Base-by-base conservation (phyloP, 495 filamentous ascomycete genomes). In the Aspergillus nanangensis region DNA sequence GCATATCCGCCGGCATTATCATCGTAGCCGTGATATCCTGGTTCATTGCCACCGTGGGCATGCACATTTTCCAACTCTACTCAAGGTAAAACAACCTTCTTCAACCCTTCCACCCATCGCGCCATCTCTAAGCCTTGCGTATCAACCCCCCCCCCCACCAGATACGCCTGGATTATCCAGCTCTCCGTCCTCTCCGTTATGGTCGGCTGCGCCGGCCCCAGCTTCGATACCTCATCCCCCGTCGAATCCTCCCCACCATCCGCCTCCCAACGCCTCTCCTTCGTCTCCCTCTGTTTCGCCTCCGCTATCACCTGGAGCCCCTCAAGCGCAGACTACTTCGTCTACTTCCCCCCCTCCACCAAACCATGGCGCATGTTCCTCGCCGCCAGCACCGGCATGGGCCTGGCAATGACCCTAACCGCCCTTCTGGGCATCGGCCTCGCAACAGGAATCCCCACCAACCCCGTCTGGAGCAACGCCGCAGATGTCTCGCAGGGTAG, bases 401-500 rank as follows among this genome's bases (percentile, higher is more conserved):
- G 61, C 2, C 45, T 77, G 3, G 70, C 76, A 36, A 67, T 77
- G 38, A 63, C 64, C 11, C 72, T 83, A 38, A 76, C 77, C 21
- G 78, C 81, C 45, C 42, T 86, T 20, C 60, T 87, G 15, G 85
- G 84, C 5, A 74, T 85, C 14, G 85, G 85, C 0, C 74, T 89
- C 4, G 82, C 66, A 3, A 79, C 76, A 0, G 84, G 83, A 10
- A 67, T 79, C 3, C 32, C 61, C 1, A 69, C 64, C 3, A 72
- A 79, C 49, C 39, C 65, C 0, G 50, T 51, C 2, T 85, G 80
- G 79, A 53, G 52, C 0, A 64, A 57, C 2, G 83, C 82, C 7
- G 77, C 78, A 18, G 56, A 57, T 5, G 63, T 69, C 11, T 82
- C 80, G 0, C 70, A 78, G 5, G 85, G 85, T 1, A 77, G 79